These are phyloP conservation scores for Fraxinus floribunda DNA, from an alignment of 305 asterid species.

Conservation along the genomic window DNA sequence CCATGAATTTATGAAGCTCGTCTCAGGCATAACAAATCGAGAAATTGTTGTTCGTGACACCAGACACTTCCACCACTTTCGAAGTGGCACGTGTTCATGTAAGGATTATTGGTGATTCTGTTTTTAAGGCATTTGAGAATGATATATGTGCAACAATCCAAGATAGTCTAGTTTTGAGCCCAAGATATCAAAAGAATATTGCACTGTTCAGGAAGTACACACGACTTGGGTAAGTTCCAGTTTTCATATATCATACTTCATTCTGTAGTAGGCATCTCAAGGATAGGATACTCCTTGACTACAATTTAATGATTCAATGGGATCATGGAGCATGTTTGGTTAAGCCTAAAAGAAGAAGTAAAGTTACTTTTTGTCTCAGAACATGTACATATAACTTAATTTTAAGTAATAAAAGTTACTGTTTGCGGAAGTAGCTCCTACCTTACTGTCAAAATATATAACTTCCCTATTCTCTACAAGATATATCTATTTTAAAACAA, in stretches of 20 bases:
- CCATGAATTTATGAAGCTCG: conserved; percentile 77
- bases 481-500: not conserved
- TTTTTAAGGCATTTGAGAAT: not conserved
- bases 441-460: not conserved
- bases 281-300: not conserved
- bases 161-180: conserved; percentile 8
- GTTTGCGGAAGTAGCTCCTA: not conserved
- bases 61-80: conserved; percentile 70
- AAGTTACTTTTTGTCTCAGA: not conserved
- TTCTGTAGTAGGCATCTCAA: not conserved
- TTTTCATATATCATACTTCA: not conserved
- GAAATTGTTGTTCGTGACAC: conserved; percentile 71
- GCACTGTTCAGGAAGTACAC: not conserved
- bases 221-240: not conserved
- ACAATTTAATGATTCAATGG: not conserved
- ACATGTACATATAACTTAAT: not conserved
- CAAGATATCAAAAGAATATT: conserved; percentile 7
- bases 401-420: not conserved
- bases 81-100: conserved; percentile 65
- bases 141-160: conserved; percentile 8
- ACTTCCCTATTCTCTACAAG: not conserved
- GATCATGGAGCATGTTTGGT: not conserved
- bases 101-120: conserved; percentile 72
- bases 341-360: not conserved
- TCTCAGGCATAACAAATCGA: conserved; percentile 41